A percentile compares a stretch with the other conserved stretches of the same genome.
phyloP scores from a whole-genome alignment of 129 eudicot genomes.

The Sambucus nigra region DNA sequence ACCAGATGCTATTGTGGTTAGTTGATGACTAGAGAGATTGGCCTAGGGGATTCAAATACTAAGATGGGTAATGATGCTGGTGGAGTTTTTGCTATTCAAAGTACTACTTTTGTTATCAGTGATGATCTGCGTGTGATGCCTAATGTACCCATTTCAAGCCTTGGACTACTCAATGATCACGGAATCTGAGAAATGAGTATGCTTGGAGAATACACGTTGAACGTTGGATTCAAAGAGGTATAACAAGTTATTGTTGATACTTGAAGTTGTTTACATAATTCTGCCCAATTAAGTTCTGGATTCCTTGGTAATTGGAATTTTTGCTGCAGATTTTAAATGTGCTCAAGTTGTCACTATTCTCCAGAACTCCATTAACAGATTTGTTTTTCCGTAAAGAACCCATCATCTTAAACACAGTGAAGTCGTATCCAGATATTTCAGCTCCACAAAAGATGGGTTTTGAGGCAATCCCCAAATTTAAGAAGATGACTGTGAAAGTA shows the following conservation, averaged over 20 bases:
- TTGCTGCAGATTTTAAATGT: slow-evolving; percentile 8
- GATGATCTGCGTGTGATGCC: slow-evolving; percentile 23
- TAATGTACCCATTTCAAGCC: neutral
- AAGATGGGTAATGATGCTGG: neutral
- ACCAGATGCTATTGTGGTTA: slow-evolving; percentile 21
- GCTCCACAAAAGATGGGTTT: neutral
- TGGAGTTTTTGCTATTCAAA: slow-evolving; percentile 18
- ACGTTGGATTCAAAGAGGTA: too few species aligned
- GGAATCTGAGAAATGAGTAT: too few species aligned
- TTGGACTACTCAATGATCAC: too few species aligned
- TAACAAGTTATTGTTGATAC: too few species aligned
- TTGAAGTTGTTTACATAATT: too few species aligned
- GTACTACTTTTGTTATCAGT: slow-evolving; percentile 6
- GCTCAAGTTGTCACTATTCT: neutral
- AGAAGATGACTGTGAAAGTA: slow-evolving; percentile 11
- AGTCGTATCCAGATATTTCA: neutral
- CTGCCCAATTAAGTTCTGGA: too few species aligned
- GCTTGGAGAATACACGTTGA: too few species aligned
- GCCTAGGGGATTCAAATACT: neutral
- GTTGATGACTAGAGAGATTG: neutral
- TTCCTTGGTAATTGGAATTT: too few species aligned
- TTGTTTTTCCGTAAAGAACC: neutral
- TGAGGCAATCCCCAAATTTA: neutral
- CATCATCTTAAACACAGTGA: neutral
- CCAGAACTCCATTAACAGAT: slow-evolving; percentile 3